Evolutionary conservation across 176 grass and related monocot species (phyloP).

Genomic region (Oryza nivara): DNA sequence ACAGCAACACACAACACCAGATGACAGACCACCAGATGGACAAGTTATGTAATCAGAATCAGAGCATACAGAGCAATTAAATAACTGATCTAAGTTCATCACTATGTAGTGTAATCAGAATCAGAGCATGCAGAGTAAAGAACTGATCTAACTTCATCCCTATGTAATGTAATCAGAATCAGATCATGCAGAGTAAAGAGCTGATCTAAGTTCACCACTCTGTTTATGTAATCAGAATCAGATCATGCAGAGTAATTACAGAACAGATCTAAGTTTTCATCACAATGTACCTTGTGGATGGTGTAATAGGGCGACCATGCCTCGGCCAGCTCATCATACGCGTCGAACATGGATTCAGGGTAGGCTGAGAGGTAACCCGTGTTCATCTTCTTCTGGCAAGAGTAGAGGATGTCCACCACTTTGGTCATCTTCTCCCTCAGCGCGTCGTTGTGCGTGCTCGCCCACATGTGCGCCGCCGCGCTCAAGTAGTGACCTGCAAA

Average conservation of each 20-base stretch:
- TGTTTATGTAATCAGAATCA: background rate
- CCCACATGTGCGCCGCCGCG: slow-evolving; percentile 73
- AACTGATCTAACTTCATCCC: too few relatives aligned
- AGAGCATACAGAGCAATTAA: background rate
- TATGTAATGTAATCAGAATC: too few relatives aligned
- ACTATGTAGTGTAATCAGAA: slow-evolving; percentile 1
- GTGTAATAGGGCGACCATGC: slow-evolving; percentile 90
- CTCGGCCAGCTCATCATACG: slow-evolving; percentile 61
- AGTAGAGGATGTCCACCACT: slow-evolving; percentile 66
- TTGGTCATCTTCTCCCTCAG: slow-evolving; percentile 62
- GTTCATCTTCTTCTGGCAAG: slow-evolving; percentile 76
- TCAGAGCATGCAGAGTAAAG: too few relatives aligned
- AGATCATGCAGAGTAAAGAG: too few relatives aligned
- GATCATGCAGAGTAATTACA: background rate
- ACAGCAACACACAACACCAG: background rate
- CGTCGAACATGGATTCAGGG: slow-evolving; percentile 71
- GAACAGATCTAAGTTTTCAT: too few relatives aligned
- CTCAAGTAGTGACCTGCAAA: slow-evolving; percentile 88
- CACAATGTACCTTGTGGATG: slow-evolving; percentile 67
- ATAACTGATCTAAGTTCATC: too few relatives aligned
- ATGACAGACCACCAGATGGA: background rate
- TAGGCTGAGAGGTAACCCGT: slow-evolving; percentile 84
- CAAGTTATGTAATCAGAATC: background rate
- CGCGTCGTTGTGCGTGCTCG: slow-evolving; percentile 65
- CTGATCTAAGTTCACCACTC: too few relatives aligned